phyloP scores from a whole-genome alignment of 2,329 filamentous ascomycete species.

The Curvularia hawaiiensis region DNA sequence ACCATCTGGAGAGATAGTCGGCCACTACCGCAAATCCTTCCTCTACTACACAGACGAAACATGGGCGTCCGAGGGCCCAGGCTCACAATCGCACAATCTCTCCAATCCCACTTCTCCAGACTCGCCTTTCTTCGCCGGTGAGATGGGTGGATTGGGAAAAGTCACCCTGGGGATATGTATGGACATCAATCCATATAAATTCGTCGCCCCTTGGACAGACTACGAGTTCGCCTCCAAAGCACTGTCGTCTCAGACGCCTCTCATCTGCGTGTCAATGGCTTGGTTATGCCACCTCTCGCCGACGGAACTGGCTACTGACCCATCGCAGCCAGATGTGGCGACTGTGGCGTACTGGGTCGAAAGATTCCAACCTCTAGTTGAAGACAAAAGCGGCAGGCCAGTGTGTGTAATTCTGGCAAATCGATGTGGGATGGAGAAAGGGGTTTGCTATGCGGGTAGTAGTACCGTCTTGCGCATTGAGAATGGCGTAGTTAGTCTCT shows the following conservation, averaged over 20 bases:
- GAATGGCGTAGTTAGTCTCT: slow-evolving; percentile 68
- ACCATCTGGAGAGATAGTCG: slow-evolving; percentile 59
- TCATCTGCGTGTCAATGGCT: slow-evolving; percentile 77
- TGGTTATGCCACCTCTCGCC: slow-evolving; percentile 68
- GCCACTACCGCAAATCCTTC: slow-evolving; percentile 68
- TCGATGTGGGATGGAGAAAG: slow-evolving; percentile 68
- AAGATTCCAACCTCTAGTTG: slow-evolving; percentile 66
- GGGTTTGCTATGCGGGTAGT: slow-evolving; percentile 73
- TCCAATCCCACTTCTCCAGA: slow-evolving; percentile 26
- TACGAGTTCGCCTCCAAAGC: slow-evolving; percentile 66
- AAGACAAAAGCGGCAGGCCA: slow-evolving; percentile 50
- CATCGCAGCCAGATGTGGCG: slow-evolving; percentile 68
- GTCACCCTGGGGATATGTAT: slow-evolving; percentile 58
- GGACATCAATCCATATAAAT: slow-evolving; percentile 68
- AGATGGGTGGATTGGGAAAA: slow-evolving; percentile 43
- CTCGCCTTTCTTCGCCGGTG: slow-evolving; percentile 44
- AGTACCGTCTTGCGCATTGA: slow-evolving; percentile 72
- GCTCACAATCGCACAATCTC: slow-evolving; percentile 27
- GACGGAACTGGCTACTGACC: slow-evolving; percentile 55
- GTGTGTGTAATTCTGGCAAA: slow-evolving; percentile 75
- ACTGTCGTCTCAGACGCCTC: slow-evolving; percentile 59
- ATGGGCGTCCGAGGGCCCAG: slow-evolving; percentile 62
- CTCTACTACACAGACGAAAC: slow-evolving; percentile 71
- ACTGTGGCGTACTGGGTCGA: slow-evolving; percentile 78
- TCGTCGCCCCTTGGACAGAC: slow-evolving; percentile 61